A percentile compares a stretch with the other conserved stretches of the same genome.
Conservation (phyloP, 176 grass and related monocot species). For the Typha latifolia region DNA sequence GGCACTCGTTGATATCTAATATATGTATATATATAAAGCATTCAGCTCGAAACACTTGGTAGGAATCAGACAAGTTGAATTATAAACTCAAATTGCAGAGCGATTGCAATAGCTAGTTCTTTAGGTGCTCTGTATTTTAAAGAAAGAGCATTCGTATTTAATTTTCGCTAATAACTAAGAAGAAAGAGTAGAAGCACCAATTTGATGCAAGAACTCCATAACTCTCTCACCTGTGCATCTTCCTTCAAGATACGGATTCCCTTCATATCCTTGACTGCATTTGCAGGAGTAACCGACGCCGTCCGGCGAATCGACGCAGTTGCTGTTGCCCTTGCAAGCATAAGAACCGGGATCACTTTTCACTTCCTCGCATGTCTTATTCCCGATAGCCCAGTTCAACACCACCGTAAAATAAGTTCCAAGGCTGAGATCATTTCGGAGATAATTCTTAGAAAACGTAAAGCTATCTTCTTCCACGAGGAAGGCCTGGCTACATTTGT, state of each 20-base stretch:
- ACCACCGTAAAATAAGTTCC: background rate
- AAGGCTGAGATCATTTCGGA: background rate
- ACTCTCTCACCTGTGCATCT: background rate
- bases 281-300: constrained; percentile 1
- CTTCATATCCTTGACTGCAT: background rate
- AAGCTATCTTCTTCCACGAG: background rate
- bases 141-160: background rate
- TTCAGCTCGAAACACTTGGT: background rate
- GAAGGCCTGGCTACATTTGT: constrained; percentile 2
- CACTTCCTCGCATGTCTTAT: background rate
- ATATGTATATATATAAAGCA: background rate
- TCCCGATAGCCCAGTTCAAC: constrained; percentile 15
- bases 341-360: background rate
- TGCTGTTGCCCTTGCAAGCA: background rate
- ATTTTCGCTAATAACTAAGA: background rate
- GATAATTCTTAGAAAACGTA: background rate
- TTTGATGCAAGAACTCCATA: no score
- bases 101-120: no score
- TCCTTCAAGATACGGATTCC: constrained; percentile 5
- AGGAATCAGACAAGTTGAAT: background rate
- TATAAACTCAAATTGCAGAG: background rate
- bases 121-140: background rate
- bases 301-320: background rate
- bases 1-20: constrained; percentile 20
- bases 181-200: no score